These are phyloP conservation scores for Trichophyton schoenleinii DNA, from an alignment of 2,329 filamentous ascomycete species.

Conservation along the genomic window DNA sequence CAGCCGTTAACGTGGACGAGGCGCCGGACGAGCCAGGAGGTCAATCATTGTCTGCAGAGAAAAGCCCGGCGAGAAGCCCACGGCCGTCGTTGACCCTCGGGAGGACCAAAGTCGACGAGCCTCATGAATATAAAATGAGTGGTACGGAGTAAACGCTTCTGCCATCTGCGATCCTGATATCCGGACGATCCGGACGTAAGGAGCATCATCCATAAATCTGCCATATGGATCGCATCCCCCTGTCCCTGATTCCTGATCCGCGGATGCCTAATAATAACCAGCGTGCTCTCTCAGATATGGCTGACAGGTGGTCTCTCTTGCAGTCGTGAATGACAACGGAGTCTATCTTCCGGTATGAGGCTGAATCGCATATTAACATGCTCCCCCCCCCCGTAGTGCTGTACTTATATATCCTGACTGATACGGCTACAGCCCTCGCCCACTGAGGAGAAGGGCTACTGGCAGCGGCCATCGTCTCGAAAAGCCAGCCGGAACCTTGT, in stretches of 20 bases:
- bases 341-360: slow-evolving; percentile 74
- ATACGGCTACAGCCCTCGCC: slow-evolving; percentile 58
- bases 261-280: not conserved
- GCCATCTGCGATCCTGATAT: not conserved
- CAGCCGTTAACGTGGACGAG: slow-evolving; percentile 20
- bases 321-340: slow-evolving; percentile 91
- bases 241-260: not conserved
- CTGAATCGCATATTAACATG: slow-evolving; percentile 10
- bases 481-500: slow-evolving; percentile 49
- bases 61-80: slow-evolving; percentile 37
- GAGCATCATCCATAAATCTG: not conserved
- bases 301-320: slow-evolving; percentile 19
- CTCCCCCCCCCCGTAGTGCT: too few species aligned
- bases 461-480: slow-evolving; percentile 45
- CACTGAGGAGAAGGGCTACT: slow-evolving; percentile 69
- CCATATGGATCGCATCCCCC: not conserved
- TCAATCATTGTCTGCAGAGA: slow-evolving; percentile 40
- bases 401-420: slow-evolving; percentile 5
- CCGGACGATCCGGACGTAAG: not conserved
- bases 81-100: slow-evolving; percentile 44
- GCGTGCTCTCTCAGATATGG: slow-evolving; percentile 1
- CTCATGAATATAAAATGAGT: slow-evolving; percentile 66
- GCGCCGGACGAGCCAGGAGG: not conserved
- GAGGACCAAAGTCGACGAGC: slow-evolving; percentile 52
- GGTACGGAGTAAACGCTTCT: slow-evolving; percentile 48